A percentile compares a stretch with the other conserved stretches of the same genome.
phyloP scores from a whole-genome alignment of 1,284 basidiomycete genomes.

The Leccinum pachyderme region DNA sequence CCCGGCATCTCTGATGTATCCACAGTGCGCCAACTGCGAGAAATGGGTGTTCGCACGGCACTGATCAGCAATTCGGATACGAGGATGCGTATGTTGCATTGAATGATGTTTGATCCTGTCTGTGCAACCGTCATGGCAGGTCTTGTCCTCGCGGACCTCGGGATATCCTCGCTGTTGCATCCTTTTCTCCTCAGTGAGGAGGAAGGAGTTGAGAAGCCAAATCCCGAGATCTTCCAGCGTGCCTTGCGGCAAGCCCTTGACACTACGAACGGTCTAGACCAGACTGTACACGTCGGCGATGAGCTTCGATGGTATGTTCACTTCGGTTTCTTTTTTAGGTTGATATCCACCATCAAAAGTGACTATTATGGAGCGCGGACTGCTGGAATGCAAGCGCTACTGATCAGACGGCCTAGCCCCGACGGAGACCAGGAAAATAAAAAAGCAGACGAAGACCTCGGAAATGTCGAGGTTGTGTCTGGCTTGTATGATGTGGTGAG shows the following conservation, averaged over 20 bases:
- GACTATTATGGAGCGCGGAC: constrained; percentile 65
- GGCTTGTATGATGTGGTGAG: constrained; percentile 42
- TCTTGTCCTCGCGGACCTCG: constrained; percentile 58
- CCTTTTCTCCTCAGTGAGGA: constrained; percentile 64
- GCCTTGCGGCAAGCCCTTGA: constrained; percentile 30
- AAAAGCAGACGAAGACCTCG: constrained; percentile 40
- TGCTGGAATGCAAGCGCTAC: constrained; percentile 58
- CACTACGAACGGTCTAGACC: constrained; percentile 33
- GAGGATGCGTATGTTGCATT: constrained; percentile 57
- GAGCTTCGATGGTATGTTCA: constrained; percentile 56
- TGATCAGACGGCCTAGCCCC: constrained; percentile 50
- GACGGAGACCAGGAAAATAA: constrained; percentile 51
- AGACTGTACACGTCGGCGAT: constrained; percentile 71
- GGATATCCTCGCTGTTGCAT: constrained; percentile 45
- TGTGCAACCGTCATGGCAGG: constrained; percentile 32
- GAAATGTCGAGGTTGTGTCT: constrained; percentile 39
- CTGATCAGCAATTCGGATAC: constrained; percentile 70
- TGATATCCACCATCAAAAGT: constrained; percentile 36
- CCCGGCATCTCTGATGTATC: constrained; percentile 9
- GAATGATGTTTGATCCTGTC: constrained; percentile 1
- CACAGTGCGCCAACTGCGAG: constrained; percentile 48
- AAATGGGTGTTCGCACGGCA: constrained; percentile 49
- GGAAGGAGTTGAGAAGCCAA: constrained; percentile 67
- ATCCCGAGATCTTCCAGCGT: constrained; percentile 52
- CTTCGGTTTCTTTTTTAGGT: not conserved